Evolutionary conservation across 192 early-diverging fungal species (phyloP).

Genomic region (Chytriomyces confervae): DNA sequence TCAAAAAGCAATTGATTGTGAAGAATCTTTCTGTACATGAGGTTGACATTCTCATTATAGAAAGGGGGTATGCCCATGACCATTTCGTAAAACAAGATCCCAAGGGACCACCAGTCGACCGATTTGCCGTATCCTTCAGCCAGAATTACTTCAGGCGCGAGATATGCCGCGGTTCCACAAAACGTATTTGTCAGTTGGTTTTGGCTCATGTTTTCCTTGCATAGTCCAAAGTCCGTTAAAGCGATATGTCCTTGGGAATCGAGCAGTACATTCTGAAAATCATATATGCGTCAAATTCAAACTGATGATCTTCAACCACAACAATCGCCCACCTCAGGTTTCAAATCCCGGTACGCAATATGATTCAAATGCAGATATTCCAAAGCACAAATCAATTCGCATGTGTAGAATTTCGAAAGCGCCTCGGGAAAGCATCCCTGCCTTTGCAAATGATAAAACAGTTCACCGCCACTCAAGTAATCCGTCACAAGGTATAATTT

Average conservation of each 20-base stretch:
- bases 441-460: constrained; percentile 76
- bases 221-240: constrained; percentile 78
- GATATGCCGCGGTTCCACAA: constrained; percentile 54
- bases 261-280: constrained; percentile 62
- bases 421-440: constrained; percentile 68
- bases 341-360: constrained; percentile 29
- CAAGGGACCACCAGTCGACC: constrained; percentile 84
- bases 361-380: constrained; percentile 92
- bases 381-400: constrained; percentile 87
- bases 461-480: constrained; percentile 95
- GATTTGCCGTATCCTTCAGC: constrained; percentile 70
- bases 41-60: constrained; percentile 47
- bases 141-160: constrained; percentile 84
- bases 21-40: constrained; percentile 65
- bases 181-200: constrained; percentile 60
- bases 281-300: too few relatives aligned
- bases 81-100: constrained; percentile 68
- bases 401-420: constrained; percentile 78
- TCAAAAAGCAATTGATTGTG: constrained; percentile 58
- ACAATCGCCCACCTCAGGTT: background rate
- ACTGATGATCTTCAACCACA: too few relatives aligned
- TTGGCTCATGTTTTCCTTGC: constrained; percentile 62
- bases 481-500: constrained; percentile 95
- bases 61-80: constrained; percentile 19
- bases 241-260: constrained; percentile 72